Base-by-base conservation (phyloP, 2,329 filamentous ascomycete genomes). In the Monilinia laxa region DNA sequence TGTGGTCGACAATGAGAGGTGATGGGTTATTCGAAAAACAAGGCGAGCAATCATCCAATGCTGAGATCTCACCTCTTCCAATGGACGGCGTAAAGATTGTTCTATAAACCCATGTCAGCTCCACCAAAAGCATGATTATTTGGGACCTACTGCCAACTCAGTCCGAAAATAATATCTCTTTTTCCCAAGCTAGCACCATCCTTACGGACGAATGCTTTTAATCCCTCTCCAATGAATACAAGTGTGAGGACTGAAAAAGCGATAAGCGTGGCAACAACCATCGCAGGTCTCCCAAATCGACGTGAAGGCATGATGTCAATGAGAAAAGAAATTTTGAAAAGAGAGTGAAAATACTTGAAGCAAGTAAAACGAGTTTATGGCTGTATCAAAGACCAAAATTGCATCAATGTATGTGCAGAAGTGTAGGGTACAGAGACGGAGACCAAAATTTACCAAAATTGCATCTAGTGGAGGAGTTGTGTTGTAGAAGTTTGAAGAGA, bases 221-320 rank as follows among this genome's bases (percentile, higher is more conserved):
- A 71, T 4, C 67, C 68, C 54, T 73, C 70, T n/a, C 72, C 71
- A 49, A 74, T 59, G 3, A 69, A 71, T 52, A 74, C 65, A n/a
- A 74, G 51, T 23, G 70, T 63, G 16, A 74, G 53, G 35, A 74
- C 69, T 1, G 72, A 70, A 42, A 75, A 55, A 10, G 45, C 65
- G 62, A 73, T 71, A 25, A 74, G 66, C 9, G 70, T 25, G 18
- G 62, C 23, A 42, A 73, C 70, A 2, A 68, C 67, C 23, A 68
- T 28, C 25, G 70, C 53, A 14, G 65, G 67, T 16, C 65, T 45
- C 23, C 68, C 53, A 16, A 71, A 64, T 38, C 68, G 70, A 53
- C 69, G 71, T 56, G 69, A 69, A 68, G 67, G 70, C 72, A 74
- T 75, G 51, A 57, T 53, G 25, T 54, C n/a, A 52, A 64, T 60